A percentile compares a stretch with the other conserved stretches of the same genome.
Evolutionary conservation across 306 rosid genomes (phyloP).

Genomic region (Psophocarpus tetragonolobus): DNA sequence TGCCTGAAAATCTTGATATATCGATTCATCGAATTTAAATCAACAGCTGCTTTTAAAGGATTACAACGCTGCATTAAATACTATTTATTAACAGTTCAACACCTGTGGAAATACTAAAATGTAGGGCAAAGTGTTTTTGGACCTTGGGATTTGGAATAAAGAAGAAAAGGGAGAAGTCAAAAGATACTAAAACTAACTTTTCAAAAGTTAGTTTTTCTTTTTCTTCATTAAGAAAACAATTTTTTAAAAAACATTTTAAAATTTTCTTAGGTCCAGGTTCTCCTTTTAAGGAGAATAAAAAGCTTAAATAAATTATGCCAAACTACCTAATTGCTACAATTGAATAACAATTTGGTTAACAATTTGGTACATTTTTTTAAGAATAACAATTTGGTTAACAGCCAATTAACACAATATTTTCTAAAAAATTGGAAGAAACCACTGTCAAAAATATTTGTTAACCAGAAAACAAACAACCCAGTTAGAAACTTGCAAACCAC

Average conservation of each 20-base stretch:
- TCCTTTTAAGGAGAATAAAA: not conserved
- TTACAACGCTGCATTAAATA: not conserved
- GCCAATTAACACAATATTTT: not conserved
- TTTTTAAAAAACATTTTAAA: not conserved
- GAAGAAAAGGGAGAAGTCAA: not conserved
- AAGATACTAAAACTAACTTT: not conserved
- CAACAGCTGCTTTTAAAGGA: not conserved
- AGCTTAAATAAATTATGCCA: not conserved
- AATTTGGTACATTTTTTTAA: not conserved
- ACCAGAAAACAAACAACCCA: not conserved
- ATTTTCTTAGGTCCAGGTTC: not conserved
- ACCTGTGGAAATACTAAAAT: not conserved
- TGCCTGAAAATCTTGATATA: not conserved
- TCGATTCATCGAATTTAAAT: not conserved
- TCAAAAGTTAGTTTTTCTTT: not conserved
- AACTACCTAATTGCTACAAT: not conserved
- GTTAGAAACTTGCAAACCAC: not conserved
- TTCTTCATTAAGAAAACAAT: not conserved
- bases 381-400: not conserved
- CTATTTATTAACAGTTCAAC: not conserved
- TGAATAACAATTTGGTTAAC: not conserved
- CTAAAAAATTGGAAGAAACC: not conserved
- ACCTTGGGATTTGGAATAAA: not conserved
- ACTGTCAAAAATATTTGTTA: not conserved
- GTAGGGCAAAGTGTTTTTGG: not conserved